Base-by-base conservation (phyloP, 2,329 filamentous ascomycete species). In the Pseudonectria buxi region DNA sequence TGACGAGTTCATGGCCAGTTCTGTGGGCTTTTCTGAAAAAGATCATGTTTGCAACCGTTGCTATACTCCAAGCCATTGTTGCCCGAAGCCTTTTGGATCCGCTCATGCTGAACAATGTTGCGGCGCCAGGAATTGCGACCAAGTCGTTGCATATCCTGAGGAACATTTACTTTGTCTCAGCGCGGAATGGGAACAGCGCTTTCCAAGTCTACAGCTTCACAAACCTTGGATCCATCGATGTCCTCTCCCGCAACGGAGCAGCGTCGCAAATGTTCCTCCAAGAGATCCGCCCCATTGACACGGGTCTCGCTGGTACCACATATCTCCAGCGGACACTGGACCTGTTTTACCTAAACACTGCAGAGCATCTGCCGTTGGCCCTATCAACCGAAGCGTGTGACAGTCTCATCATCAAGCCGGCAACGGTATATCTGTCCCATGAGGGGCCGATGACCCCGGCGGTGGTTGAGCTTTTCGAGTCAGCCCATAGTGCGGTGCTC, bases 131-230 rank as follows among this genome's bases (percentile, higher is more conserved):
- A 11, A 64, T 92, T 12, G 85, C 86, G 6, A 67, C 77, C 30
- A 84, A 84, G 55, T 76, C 81, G 1, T 69, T 95, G 12, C 78
- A 83, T 41, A 78, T 77, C 10, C 72, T 95, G 10, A 79, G 86
- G 18, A 83, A 86, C 50, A 64, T 94, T 14, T 86, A 81, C 60
- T 95, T 95, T 57, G 78, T 95, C 43, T 86, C 86, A 1, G 81
- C 79, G 11, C 74, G 85, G 26, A 73, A 85, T 36, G 81, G 83
- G 14, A 79, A 82, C 37, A 76, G 74, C 41, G 73, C 78, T 2
- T 94, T 94, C 51, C 86, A 89, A 35, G 83, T 86, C 39, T 90
- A 94, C 59, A 79, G 75, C 2, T 95, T 95, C 54, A 81, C 86
- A 16, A 87, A 88, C 50, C 71, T 94, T 14, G 79, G 85, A 1